Evolutionary conservation across 495 filamentous ascomycete species (phyloP).

Genomic region (Aspergillus ostianus): DNA sequence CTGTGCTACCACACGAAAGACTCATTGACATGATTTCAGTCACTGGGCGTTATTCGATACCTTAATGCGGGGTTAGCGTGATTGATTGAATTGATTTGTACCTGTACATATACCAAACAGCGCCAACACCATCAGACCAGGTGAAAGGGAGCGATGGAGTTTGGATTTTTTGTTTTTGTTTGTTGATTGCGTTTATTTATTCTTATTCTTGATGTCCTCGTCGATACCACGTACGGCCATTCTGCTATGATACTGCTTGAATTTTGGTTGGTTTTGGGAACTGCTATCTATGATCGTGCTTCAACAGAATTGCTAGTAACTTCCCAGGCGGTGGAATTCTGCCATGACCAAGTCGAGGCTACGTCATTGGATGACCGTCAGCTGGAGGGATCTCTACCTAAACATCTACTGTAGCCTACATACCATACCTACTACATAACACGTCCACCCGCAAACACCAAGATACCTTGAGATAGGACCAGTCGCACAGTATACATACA

Average conservation of each 20-base stretch:
- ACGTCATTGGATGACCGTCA: too few species aligned
- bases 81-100: not conserved
- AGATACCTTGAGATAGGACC: too few species aligned
- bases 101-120: conserved; percentile 9
- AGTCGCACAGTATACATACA: too few species aligned
- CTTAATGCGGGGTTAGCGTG: not conserved
- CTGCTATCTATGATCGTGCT: too few species aligned
- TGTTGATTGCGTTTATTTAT: not conserved
- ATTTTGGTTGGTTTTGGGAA: not conserved
- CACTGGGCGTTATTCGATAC: not conserved
- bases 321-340: too few species aligned
- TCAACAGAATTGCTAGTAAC: too few species aligned
- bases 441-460: too few species aligned
- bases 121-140: not conserved
- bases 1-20: not conserved
- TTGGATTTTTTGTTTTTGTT: not conserved
- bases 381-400: too few species aligned
- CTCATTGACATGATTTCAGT: not conserved
- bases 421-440: too few species aligned
- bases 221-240: not conserved
- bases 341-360: too few species aligned
- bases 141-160: conserved; percentile 3
- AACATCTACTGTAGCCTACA: too few species aligned
- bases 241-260: not conserved
- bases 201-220: not conserved